Evolutionary conservation across 106 monocot genomes (phyloP), one percentile per base, ranked within the genome.

Genomic region (Allium cepa): DNA sequence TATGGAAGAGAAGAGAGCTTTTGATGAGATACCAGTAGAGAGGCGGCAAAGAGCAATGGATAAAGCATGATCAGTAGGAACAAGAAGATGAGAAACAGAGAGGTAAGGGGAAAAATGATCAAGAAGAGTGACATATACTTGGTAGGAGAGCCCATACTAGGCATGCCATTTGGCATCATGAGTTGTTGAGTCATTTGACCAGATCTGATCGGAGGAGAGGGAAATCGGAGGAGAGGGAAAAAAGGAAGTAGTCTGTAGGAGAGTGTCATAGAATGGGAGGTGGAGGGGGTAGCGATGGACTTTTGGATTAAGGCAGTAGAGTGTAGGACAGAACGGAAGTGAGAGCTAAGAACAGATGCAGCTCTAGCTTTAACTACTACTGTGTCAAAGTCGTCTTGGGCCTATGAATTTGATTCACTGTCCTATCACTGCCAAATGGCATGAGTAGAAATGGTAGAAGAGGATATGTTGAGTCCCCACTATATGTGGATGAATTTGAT

Each of bases 1-100:
- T 57, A 78, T 59, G 53, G 57, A 50, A 47, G 76, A 72, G 69
- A 81, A 59, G 15, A 82, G 79, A 50, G 76, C 8, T 15, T 69
- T 67, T 26, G 86, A 79, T 46, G 82, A 81, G 53, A 82, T n/a
- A 53, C 79, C 82, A 53, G 79, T 72, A 56, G 79, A 79, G 61
- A 86, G 86, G 58, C 86, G 82, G 60, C 79, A 62, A 28, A 82
- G 82, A 64, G 82, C 68, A 15, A 86, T 8, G 45, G 86, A 79
- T 68, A 86, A 69, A 62, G 79, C 75, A 10, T 70, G 75, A 26
- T 82, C 82, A 27, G 73, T 63, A 47, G 86, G 76, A 13, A 82
- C 53, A 16, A 75, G 79, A n/a, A 82, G 63, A 26, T 79, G 66
- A 15, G 71, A 28, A 15, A 70, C 50, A 22, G 62, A 49, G 36